Percentiles rank a stretch among this genome's conserved stretches.
phyloP scores from a whole-genome alignment of 805 yeast genomes.

The Blastobotrys attinorum region DNA sequence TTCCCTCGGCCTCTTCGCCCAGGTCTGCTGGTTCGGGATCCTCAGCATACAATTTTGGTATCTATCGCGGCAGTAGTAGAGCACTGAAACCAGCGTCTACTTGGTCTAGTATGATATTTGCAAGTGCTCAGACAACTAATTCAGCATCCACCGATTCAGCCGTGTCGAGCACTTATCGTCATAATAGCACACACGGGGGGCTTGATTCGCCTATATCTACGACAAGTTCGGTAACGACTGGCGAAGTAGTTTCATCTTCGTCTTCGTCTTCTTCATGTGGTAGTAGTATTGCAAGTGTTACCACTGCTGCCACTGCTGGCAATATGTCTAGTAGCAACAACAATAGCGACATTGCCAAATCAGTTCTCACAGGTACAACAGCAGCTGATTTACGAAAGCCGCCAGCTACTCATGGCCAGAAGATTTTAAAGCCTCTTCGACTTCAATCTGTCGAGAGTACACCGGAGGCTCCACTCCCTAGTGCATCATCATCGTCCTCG shows the following conservation, averaged over 20 bases:
- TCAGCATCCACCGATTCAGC: too few species aligned
- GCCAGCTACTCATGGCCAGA: slow-evolving; percentile 13
- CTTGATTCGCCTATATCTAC: background rate
- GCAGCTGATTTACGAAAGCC: background rate
- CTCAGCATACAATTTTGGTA: background rate
- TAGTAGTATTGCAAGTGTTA: too few species aligned
- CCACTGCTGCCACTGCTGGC: too few species aligned
- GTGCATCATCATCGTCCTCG: too few species aligned
- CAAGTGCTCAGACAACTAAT: background rate
- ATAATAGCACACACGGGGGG: slow-evolving; percentile 2
- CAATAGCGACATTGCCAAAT: too few species aligned
- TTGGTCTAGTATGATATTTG: slow-evolving; percentile 7
- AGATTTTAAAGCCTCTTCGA: slow-evolving; percentile 15
- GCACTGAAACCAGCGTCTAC: slow-evolving; percentile 4
- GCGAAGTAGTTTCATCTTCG: background rate
- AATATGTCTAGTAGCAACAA: too few species aligned
- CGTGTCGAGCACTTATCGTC: too few species aligned
- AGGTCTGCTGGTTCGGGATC: background rate
- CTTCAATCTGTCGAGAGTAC: background rate
- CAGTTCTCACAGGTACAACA: too few species aligned
- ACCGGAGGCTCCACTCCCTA: background rate
- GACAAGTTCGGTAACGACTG: background rate
- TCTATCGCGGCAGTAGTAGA: background rate
- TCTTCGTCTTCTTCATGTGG: too few species aligned
- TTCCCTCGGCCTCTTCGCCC: background rate